phyloP scores from a whole-genome alignment of 371 early-diverging fungal species.

The Quaeritorhiza haematococci region DNA sequence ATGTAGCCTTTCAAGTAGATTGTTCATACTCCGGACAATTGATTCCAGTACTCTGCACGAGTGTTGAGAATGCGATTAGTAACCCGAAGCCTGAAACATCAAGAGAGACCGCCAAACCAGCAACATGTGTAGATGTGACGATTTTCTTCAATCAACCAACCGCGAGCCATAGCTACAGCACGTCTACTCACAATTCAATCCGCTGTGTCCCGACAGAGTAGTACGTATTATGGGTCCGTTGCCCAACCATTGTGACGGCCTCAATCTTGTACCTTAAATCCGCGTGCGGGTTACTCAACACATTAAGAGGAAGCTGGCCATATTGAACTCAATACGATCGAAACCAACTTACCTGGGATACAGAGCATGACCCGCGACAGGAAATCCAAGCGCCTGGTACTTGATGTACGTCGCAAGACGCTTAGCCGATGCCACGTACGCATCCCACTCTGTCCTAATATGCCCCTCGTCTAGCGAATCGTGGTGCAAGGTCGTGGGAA shows the following conservation, averaged over 20 bases:
- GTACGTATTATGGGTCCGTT: background rate
- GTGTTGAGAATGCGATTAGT: background rate
- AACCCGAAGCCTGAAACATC: background rate
- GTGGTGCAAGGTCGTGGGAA: constrained; percentile 16
- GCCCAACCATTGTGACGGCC: constrained; percentile 69
- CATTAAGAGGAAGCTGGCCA: too few relatives aligned
- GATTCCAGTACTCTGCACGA: constrained; percentile 70
- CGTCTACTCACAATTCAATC: constrained; percentile 57
- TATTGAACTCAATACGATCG: too few relatives aligned
- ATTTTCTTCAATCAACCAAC: too few relatives aligned
- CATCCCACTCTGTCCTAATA: constrained; percentile 17
- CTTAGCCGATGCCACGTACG: constrained; percentile 37
- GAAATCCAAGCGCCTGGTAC: constrained; percentile 65
- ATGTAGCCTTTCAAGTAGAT: constrained; percentile 89
- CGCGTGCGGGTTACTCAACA: constrained; percentile 41
- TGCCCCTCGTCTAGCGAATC: background rate
- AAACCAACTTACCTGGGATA: constrained; percentile 52
- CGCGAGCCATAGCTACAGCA: background rate
- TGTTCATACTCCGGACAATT: constrained; percentile 80
- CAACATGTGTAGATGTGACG: too few relatives aligned
- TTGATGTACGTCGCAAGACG: constrained; percentile 58
- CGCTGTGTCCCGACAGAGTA: constrained; percentile 21
- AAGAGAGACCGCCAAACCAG: too few relatives aligned
- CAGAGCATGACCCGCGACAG: constrained; percentile 68
- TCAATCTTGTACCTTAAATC: constrained; percentile 77